Evolutionary conservation across 805 yeast species (phyloP).

Genomic region (Wickerhamomyces strasburgensis): DNA sequence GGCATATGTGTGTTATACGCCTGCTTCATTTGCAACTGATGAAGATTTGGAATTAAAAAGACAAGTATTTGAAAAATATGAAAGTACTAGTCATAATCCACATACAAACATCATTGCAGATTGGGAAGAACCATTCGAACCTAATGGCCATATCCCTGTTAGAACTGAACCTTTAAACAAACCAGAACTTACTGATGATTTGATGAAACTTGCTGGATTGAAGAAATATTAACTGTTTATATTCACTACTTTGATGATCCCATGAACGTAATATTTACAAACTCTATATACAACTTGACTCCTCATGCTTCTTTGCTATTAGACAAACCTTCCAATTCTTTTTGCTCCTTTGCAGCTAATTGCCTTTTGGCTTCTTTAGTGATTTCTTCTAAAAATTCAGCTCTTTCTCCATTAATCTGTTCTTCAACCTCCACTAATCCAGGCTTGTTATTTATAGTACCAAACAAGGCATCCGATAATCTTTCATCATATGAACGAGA

Average conservation of each 20-base stretch:
- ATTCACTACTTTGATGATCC: too few species aligned
- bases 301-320: too few species aligned
- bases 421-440: slow-evolving; percentile 33
- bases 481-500: slow-evolving; percentile 19
- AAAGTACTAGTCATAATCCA: slow-evolving; percentile 30
- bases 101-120: slow-evolving; percentile 24
- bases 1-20: slow-evolving; percentile 27
- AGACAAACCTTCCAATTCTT: too few species aligned
- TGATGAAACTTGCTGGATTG: slow-evolving; percentile 26
- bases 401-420: slow-evolving; percentile 29
- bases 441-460: slow-evolving; percentile 30
- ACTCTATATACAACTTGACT: too few species aligned
- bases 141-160: slow-evolving; percentile 21
- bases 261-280: too few species aligned
- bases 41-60: slow-evolving; percentile 21
- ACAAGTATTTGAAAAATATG: slow-evolving; percentile 24
- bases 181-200: slow-evolving; percentile 23
- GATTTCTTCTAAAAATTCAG: slow-evolving; percentile 25
- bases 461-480: slow-evolving; percentile 31
- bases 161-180: slow-evolving; percentile 19
- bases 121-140: slow-evolving; percentile 6
- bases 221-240: slow-evolving; percentile 5
- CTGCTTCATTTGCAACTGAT: slow-evolving; percentile 29
- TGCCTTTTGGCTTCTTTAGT: neutral
- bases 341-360: neutral